Percentiles rank a stretch among this genome's conserved stretches.
Conservation (phyloP, 225 moss, liverwort and hornwort species). For the Marchantia polymorpha region DNA sequence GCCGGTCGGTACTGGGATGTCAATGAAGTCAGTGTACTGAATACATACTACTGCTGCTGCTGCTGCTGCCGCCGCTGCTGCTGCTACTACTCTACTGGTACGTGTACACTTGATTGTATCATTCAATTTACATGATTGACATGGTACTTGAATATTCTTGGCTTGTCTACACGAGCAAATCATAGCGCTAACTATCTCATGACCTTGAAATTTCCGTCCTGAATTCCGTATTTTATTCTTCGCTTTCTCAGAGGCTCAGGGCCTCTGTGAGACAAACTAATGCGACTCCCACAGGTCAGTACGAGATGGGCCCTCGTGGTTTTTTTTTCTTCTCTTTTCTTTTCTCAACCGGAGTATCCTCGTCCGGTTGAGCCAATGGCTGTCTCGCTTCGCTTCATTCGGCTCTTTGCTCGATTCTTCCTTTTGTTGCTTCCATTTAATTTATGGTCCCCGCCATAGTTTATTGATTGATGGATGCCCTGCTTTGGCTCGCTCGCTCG, state of each 20-base stretch:
- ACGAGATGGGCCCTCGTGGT: no score
- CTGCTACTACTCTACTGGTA: neutral
- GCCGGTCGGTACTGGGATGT: neutral
- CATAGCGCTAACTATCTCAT: neutral
- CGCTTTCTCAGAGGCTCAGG: neutral
- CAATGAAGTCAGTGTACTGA: neutral
- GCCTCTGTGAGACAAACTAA: no score
- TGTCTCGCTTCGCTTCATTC: no score
- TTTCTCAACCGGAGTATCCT: no score
- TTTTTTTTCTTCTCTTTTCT: no score
- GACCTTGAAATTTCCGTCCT: neutral
- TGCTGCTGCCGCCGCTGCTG: neutral
- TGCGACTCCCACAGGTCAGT: no score
- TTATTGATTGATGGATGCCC: no score
- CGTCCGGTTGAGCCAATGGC: no score
- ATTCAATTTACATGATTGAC: neutral
- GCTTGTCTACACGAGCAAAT: neutral
- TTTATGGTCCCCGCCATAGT: no score
- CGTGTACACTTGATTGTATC: neutral
- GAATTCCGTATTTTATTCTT: neutral
- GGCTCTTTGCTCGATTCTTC: no score
- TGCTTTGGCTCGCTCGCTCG: no score
- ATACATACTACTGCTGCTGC: neutral
- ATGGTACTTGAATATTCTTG: slow-evolving; percentile 6
- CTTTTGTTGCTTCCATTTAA: no score